phyloP scores from a whole-genome alignment of 352 stramenopile genomes.

The Achlya hypogyna region DNA sequence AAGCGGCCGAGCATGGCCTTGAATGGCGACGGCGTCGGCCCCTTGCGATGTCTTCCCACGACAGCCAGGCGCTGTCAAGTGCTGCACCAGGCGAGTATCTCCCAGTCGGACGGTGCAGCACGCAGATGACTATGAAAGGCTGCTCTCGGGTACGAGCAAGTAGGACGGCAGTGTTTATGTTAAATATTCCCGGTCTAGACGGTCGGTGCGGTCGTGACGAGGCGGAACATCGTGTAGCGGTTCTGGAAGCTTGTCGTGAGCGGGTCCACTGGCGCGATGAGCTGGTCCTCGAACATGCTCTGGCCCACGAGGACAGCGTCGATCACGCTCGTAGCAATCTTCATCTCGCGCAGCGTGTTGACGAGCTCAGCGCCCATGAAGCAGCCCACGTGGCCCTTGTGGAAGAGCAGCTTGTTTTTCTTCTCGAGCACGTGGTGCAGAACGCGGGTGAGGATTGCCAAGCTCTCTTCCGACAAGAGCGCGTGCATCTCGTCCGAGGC shows the following conservation, averaged over 20 bases:
- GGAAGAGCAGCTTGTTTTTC: slow-evolving; percentile 83
- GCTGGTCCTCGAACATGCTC: slow-evolving; percentile 59
- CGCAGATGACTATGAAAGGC: too few species aligned
- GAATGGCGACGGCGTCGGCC: too few species aligned
- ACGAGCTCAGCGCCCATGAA: slow-evolving; percentile 77
- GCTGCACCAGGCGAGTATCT: too few species aligned
- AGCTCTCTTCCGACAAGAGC: slow-evolving; percentile 68
- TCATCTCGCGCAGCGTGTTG: slow-evolving; percentile 72
- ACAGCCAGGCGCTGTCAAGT: too few species aligned
- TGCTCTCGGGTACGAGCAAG: too few species aligned
- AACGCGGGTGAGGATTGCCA: slow-evolving; percentile 52
- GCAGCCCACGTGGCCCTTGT: slow-evolving; percentile 76
- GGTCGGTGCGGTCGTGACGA: slow-evolving; percentile 24
- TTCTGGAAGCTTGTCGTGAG: slow-evolving; percentile 71
- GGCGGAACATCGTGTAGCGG: slow-evolving; percentile 80
- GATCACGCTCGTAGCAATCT: slow-evolving; percentile 55
- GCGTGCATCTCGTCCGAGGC: slow-evolving; percentile 73
- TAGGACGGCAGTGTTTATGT: too few species aligned
- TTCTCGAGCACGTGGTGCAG: slow-evolving; percentile 76
- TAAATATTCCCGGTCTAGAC: not conserved
- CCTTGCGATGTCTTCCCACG: too few species aligned
- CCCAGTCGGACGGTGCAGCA: too few species aligned
- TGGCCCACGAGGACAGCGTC: slow-evolving; percentile 78
- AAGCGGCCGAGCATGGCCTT: too few species aligned
- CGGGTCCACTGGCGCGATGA: slow-evolving; percentile 69